Evolutionary conservation across 805 yeast genomes (phyloP).

Genomic region (Candida cerambycidarum): DNA sequence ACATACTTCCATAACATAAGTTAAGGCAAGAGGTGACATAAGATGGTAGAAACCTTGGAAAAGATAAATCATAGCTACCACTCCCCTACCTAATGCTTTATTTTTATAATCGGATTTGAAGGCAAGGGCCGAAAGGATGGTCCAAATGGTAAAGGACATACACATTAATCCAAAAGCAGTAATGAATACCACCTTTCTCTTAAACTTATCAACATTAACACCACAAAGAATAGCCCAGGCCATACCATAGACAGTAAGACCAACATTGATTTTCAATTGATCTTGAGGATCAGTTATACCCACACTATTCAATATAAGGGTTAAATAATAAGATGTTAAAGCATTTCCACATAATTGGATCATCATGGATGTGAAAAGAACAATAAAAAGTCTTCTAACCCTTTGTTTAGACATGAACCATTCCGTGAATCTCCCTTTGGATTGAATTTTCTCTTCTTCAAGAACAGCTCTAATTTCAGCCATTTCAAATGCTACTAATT

Average conservation of each 20-base stretch:
- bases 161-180: slow-evolving; percentile 23
- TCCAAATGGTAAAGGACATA: slow-evolving; percentile 21
- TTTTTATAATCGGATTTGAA: slow-evolving; percentile 13
- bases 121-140: slow-evolving; percentile 20
- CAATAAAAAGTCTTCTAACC: slow-evolving; percentile 14
- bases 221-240: slow-evolving; percentile 23
- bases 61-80: slow-evolving; percentile 25
- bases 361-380: slow-evolving; percentile 6
- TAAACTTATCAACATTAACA: slow-evolving; percentile 16
- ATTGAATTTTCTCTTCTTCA: slow-evolving; percentile 12
- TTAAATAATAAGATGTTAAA: slow-evolving; percentile 48
- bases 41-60: slow-evolving; percentile 21
- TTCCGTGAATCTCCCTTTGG: slow-evolving; percentile 11
- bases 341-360: slow-evolving; percentile 46
- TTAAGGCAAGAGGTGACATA: slow-evolving; percentile 45
- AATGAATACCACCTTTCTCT: slow-evolving; percentile 27
- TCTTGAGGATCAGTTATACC: slow-evolving; percentile 46
- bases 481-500: slow-evolving; percentile 15
- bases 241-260: slow-evolving; percentile 47
- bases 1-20: slow-evolving; percentile 45
- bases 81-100: slow-evolving; percentile 16
- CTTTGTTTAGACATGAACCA: slow-evolving; percentile 12
- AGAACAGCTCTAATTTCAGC: slow-evolving; percentile 13
- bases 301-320: slow-evolving; percentile 48
- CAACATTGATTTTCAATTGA: slow-evolving; percentile 51